These are phyloP conservation scores for Coemansia sp. DNA, from an alignment of 192 early-diverging fungal species.

Conservation along the genomic window DNA sequence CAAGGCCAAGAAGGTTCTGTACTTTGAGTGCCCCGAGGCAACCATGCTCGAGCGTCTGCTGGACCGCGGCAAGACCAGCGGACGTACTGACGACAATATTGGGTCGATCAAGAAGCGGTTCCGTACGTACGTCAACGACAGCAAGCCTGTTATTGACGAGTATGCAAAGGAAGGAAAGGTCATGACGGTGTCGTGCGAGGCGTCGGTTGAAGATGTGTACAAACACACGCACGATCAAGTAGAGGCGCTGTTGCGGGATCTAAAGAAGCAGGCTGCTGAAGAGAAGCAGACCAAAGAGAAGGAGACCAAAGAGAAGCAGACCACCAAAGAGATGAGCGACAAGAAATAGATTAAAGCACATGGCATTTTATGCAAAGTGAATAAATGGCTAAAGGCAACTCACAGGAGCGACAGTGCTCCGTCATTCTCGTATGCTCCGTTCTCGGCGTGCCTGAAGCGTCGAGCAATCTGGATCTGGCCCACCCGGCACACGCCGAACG, in stretches of 20 bases:
- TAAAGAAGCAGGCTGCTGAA: background rate
- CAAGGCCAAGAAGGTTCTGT: slow-evolving; percentile 72
- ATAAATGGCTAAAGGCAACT: too few species aligned
- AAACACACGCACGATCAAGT: slow-evolving; percentile 54
- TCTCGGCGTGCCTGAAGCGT: slow-evolving; percentile 24
- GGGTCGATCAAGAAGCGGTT: slow-evolving; percentile 97
- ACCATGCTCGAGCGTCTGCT: slow-evolving; percentile 86
- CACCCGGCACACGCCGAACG: slow-evolving; percentile 35
- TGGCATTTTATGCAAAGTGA: too few species aligned
- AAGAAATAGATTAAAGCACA: too few species aligned
- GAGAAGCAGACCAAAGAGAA: background rate
- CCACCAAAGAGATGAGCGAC: too few species aligned
- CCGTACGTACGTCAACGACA: slow-evolving; percentile 76
- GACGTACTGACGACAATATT: slow-evolving; percentile 91
- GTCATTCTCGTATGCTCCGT: slow-evolving; percentile 39
- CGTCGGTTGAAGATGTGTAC: slow-evolving; percentile 69
- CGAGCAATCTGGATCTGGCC: slow-evolving; percentile 44
- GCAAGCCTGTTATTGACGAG: slow-evolving; percentile 87
- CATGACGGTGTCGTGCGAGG: slow-evolving; percentile 66
- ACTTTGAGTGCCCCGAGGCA: slow-evolving; percentile 94
- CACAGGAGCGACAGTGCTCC: slow-evolving; percentile 6
- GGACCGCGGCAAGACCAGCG: slow-evolving; percentile 92
- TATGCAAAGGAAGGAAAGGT: slow-evolving; percentile 79
- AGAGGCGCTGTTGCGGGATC: slow-evolving; percentile 43
- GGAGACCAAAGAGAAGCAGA: background rate